phyloP scores from a whole-genome alignment of 169 alveolate genomes.

The Eimeria acervulina region DNA sequence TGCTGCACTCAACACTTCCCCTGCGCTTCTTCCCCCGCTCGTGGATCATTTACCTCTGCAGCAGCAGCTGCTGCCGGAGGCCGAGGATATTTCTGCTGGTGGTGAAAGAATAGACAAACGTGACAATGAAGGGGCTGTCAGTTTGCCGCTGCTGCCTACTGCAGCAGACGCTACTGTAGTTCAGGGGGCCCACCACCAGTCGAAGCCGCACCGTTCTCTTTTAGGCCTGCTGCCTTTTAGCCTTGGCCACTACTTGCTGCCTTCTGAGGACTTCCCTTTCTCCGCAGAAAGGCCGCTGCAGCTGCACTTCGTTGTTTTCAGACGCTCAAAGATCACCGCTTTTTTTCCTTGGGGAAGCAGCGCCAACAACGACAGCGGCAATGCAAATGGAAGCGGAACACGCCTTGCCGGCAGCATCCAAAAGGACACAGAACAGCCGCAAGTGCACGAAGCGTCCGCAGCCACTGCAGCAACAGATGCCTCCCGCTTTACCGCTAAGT shows the following conservation, averaged over 20 bases:
- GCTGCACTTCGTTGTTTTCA: conserved; percentile 54
- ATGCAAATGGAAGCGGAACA: background rate
- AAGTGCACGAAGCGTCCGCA: background rate
- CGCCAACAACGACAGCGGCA: background rate
- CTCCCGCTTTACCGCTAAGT: background rate
- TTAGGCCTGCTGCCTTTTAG: conserved; percentile 37
- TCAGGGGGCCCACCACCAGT: background rate
- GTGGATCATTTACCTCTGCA: background rate
- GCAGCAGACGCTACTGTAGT: background rate
- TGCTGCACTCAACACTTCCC: background rate
- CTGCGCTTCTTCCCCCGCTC: background rate
- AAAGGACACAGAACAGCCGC: background rate
- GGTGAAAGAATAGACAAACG: background rate
- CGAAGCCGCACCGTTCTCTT: conserved; percentile 10
- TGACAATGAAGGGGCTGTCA: background rate
- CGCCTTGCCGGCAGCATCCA: background rate
- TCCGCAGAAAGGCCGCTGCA: conserved; percentile 69
- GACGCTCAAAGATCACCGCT: conserved; percentile 54
- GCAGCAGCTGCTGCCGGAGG: background rate
- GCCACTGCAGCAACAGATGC: background rate
- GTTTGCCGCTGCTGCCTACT: background rate
- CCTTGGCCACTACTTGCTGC: conserved; percentile 20
- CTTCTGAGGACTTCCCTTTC: conserved; percentile 21
- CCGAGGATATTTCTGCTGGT: background rate
- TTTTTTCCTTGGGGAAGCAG: conserved; percentile 4